Evolutionary conservation across 495 filamentous ascomycete genomes (phyloP), one percentile per base, ranked within the genome.

Genomic region (Lophiostoma macrostomum): DNA sequence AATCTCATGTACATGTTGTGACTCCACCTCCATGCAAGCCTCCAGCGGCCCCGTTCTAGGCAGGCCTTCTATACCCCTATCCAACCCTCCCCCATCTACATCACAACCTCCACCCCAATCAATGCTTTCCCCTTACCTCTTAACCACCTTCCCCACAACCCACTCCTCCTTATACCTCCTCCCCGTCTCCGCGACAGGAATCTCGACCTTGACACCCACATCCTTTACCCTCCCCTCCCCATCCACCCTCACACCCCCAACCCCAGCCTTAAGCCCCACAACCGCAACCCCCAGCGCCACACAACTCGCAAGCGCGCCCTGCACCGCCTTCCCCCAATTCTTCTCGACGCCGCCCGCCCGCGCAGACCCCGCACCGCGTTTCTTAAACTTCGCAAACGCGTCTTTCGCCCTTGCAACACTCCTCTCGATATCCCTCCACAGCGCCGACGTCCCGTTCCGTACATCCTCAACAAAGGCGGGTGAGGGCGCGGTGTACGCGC

Each of bases 141-240:
- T 58, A 16, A 46, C 49, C 20, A 90, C 57, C 65, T 82, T 83
- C 4, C 86, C 86, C 50, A 91, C 84, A 53, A 82, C 73, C 88
- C 88, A 93, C 81, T 84, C 88, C 58, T 83, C 81, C 71, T 87
- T 81, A 73, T 86, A 71, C 48, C 69, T 64, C 45, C 54, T 53
- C 34, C 47, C 60, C 12, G 18, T 54, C 50, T 51, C 63, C 3
- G 41, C 54, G 18, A 41, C 47, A 20, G 76, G 59, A 34, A 62
- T 56, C 14, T 58, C 45, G 4, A 66, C 53, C 34, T 50, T 58
- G 30, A 67, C 19, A 19, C 40, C 48, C 48, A 49, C 16, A 23
- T 31, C 45, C 38, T 51, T 57, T 20, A 67, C 19, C 13, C 34
- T 43, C 49, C 20, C 12, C 14, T 38, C 29, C 24, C 25, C 22